A percentile compares a stretch with the other conserved stretches of the same genome.
Conservation (phyloP, 208 protist species). For the Angomonas deanei region DNA sequence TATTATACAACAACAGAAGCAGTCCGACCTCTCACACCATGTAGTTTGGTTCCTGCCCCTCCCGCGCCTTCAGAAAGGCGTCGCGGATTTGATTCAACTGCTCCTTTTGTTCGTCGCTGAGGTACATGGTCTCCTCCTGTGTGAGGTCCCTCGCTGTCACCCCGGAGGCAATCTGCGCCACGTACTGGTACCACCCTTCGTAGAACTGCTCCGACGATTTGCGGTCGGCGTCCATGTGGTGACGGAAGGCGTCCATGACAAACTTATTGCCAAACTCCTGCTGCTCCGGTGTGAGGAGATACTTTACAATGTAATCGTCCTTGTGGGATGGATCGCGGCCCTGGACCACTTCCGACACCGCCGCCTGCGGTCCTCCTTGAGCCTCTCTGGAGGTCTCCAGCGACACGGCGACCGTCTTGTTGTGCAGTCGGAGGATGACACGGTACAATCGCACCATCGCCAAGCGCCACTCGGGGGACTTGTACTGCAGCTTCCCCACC, state of each 20-base stretch:
- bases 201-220: conserved; percentile 71
- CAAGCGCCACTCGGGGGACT: conserved; percentile 47
- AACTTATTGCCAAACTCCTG: conserved; percentile 84
- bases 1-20: background rate
- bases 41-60: conserved; percentile 21
- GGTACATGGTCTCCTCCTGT: conserved; percentile 51
- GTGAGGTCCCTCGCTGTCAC: conserved; percentile 70
- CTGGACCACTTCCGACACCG: background rate
- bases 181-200: conserved; percentile 81
- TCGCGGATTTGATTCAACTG: conserved; percentile 56
- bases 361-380: conserved; percentile 2
- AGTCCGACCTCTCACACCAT: conserved; percentile 16
- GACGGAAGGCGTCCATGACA: conserved; percentile 69
- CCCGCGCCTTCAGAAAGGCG: conserved; percentile 29
- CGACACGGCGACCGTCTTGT: conserved; percentile 57
- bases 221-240: conserved; percentile 65
- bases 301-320: conserved; percentile 42
- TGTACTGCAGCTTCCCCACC: conserved; percentile 28
- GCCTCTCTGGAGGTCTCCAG: conserved; percentile 22
- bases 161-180: conserved; percentile 66
- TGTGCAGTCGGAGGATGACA: conserved; percentile 74
- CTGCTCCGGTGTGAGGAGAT: conserved; percentile 61
- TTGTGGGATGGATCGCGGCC: background rate
- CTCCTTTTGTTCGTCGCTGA: conserved; percentile 78
- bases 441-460: conserved; percentile 73